Evolutionary conservation across 305 asterid species (phyloP).

Genomic region (Fraxinus xanthoxyloides): DNA sequence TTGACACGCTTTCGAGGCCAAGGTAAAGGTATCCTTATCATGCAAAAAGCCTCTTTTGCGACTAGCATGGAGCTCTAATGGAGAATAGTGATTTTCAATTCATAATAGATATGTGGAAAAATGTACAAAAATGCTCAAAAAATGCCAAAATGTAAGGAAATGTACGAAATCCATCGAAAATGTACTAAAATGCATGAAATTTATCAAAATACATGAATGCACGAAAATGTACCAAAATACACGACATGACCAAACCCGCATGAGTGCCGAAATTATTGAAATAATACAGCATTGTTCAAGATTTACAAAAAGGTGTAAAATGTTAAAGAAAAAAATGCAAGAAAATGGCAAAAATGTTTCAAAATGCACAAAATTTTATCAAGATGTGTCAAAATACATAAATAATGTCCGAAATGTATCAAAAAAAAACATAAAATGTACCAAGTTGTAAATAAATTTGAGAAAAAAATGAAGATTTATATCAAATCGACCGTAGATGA

Average conservation of each 20-base stretch:
- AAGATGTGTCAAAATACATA: neutral
- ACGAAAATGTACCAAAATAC: too few relatives aligned
- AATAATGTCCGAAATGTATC: neutral
- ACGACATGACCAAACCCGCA: neutral
- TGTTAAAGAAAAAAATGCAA: neutral
- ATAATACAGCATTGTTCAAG: neutral
- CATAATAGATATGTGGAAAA: neutral
- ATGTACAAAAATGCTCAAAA: neutral
- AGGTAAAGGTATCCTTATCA: too few relatives aligned
- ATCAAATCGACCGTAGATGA: neutral
- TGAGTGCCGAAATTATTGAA: neutral
- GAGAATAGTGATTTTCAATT: neutral
- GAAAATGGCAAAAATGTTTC: neutral
- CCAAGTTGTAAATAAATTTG: neutral
- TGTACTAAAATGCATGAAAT: neutral
- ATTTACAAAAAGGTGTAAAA: neutral
- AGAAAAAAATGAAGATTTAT: neutral
- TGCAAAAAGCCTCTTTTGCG: neutral
- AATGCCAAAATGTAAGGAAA: neutral
- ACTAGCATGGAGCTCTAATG: neutral
- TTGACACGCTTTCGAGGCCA: neutral
- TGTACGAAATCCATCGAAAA: neutral
- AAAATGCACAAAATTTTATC: neutral
- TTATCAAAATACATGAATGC: neutral
- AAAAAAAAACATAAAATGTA: neutral